Evolutionary conservation across 2,329 filamentous ascomycete genomes (phyloP).

Genomic region (Fusarium circinatum): DNA sequence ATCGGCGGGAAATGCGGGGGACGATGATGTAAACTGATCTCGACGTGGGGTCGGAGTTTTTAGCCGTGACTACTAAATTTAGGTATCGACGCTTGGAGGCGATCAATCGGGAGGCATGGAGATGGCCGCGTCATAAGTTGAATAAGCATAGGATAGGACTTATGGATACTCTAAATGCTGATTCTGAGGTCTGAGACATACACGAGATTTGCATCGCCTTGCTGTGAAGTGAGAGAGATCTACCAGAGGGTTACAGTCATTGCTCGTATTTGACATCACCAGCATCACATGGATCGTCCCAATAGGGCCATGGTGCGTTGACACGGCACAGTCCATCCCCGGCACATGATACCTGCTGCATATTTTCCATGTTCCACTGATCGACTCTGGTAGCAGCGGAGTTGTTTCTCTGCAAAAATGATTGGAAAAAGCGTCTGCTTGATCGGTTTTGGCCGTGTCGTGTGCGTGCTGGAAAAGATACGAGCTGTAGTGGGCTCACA

Average conservation of each 20-base stretch:
- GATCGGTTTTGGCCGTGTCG: background rate
- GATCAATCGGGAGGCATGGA: background rate
- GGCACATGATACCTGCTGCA: background rate
- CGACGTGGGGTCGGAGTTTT: background rate
- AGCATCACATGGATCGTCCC: conserved; percentile 4
- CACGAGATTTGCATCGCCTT: background rate
- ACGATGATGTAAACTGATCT: background rate
- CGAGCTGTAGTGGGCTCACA: background rate
- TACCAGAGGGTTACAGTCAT: background rate
- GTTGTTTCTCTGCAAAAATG: background rate
- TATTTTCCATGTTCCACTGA: background rate
- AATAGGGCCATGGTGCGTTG: background rate
- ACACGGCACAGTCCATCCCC: background rate
- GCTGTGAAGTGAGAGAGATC: background rate
- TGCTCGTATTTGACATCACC: background rate
- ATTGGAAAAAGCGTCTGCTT: background rate
- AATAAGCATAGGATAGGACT: background rate
- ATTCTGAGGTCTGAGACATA: background rate
- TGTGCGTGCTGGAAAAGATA: background rate
- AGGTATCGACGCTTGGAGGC: background rate
- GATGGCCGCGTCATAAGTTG: background rate
- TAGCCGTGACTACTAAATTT: conserved; percentile 1
- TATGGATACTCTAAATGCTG: background rate
- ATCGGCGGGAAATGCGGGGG: conserved; percentile 6
- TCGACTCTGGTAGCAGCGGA: background rate